Evolutionary conservation across 441 rosid genomes (phyloP).

Genomic region (Adansonia grandidieri): DNA sequence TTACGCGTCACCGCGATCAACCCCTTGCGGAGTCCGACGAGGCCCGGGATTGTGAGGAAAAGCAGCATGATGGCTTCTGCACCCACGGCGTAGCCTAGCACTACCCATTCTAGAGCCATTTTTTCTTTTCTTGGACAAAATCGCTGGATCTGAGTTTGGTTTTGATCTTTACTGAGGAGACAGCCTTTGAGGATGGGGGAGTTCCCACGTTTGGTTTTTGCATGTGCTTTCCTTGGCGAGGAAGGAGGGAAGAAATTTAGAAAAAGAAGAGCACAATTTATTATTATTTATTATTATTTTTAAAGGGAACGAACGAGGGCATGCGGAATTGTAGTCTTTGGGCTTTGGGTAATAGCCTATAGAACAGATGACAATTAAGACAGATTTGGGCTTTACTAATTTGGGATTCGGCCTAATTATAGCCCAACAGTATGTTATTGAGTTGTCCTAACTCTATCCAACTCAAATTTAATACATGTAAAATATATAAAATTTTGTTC

Average conservation of each 20-base stretch:
- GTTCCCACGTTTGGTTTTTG: not conserved
- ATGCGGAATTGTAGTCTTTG: not conserved
- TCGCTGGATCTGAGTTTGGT: constrained; percentile 32
- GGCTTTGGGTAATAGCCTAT: not conserved
- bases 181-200: not conserved
- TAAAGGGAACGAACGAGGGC: not conserved
- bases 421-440: not conserved
- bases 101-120: constrained; percentile 97
- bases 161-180: constrained; percentile 12
- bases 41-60: constrained; percentile 84
- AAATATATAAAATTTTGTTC: no score
- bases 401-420: not conserved
- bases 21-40: constrained; percentile 78
- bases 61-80: constrained; percentile 95
- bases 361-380: not conserved
- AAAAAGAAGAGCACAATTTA: not conserved
- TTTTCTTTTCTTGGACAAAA: not conserved
- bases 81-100: constrained; percentile 84
- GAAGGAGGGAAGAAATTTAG: not conserved
- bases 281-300: not conserved
- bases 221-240: constrained; percentile 4
- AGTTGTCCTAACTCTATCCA: not conserved
- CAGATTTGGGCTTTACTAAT: not conserved
- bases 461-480: not conserved
- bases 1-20: constrained; percentile 83